Conservation (phyloP, 1,139 yeast genomes). For the Kurtzmaniella quercitrusa region DNA sequence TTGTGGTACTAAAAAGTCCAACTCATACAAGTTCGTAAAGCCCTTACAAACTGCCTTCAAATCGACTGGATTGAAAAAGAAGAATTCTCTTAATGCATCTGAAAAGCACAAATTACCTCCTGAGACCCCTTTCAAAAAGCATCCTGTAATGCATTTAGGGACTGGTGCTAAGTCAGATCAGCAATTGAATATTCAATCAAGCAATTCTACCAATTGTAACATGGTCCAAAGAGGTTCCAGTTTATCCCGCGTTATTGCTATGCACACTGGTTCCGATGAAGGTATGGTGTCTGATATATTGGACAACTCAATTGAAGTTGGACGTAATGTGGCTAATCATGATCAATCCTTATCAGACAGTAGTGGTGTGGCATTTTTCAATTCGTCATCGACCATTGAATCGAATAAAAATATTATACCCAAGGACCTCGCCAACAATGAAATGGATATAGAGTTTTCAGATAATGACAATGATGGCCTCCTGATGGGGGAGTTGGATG, state of each 20-base stretch:
- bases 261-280: not conserved
- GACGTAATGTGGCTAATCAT: slow-evolving; percentile 28
- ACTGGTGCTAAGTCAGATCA: slow-evolving; percentile 1
- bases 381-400: slow-evolving; percentile 13
- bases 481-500: not conserved
- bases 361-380: slow-evolving; percentile 31
- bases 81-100: slow-evolving; percentile 40
- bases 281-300: no score
- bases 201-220: not conserved
- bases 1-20: slow-evolving; percentile 37
- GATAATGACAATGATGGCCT: not conserved
- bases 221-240: slow-evolving; percentile 2
- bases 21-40: slow-evolving; percentile 66
- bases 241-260: slow-evolving; percentile 3
- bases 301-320: slow-evolving; percentile 39
- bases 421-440: slow-evolving; percentile 10
- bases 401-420: not conserved
- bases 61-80: slow-evolving; percentile 71
- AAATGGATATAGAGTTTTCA: slow-evolving; percentile 24
- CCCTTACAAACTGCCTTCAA: slow-evolving; percentile 84
- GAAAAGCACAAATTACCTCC: slow-evolving; percentile 48
- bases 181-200: not conserved
- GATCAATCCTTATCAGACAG: slow-evolving; percentile 20
- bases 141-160: slow-evolving; percentile 38
- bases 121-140: slow-evolving; percentile 78